A percentile compares a stretch with the other conserved stretches of the same genome.
Conservation (phyloP, 176 grass and related monocot genomes). For the Ensete glaucum region DNA sequence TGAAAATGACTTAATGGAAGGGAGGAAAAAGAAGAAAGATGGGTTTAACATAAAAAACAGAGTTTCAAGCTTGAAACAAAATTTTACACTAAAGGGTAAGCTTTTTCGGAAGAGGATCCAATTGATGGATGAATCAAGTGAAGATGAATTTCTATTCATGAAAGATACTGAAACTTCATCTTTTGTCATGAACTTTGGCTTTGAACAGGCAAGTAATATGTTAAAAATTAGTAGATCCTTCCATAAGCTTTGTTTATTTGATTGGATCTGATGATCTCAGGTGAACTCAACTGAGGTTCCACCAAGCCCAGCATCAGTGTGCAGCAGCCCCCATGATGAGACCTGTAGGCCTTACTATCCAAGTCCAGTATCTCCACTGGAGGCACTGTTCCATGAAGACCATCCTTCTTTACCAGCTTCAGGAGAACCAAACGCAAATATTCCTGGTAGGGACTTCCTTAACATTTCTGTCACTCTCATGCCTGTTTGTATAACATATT, state of each 20-base stretch:
- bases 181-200: conserved; percentile 51
- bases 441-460: conserved; percentile 34
- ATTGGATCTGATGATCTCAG: conserved; percentile 28
- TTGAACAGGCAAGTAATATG: conserved; percentile 47
- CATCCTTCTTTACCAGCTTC: conserved; percentile 28
- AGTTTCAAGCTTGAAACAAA: conserved; percentile 69
- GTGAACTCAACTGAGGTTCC: conserved; percentile 97
- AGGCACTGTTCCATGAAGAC: conserved; percentile 33
- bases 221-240: not conserved
- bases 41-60: conserved; percentile 44
- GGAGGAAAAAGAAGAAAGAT: conserved; percentile 68
- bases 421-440: conserved; percentile 25
- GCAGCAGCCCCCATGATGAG: conserved; percentile 72
- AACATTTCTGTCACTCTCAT: not conserved
- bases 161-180: conserved; percentile 45
- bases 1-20: conserved; percentile 25
- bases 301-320: conserved; percentile 82
- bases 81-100: conserved; percentile 53
- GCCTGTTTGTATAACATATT: not conserved
- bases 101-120: conserved; percentile 76
- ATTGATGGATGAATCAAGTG: conserved; percentile 36
- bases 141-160: conserved; percentile 46
- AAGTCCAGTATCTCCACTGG: conserved; percentile 43
- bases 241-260: not conserved
- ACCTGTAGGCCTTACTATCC: conserved; percentile 67